Evolutionary conservation across 257 asterid genomes (phyloP).

Genomic region (Nyctanthes arbortristis): DNA sequence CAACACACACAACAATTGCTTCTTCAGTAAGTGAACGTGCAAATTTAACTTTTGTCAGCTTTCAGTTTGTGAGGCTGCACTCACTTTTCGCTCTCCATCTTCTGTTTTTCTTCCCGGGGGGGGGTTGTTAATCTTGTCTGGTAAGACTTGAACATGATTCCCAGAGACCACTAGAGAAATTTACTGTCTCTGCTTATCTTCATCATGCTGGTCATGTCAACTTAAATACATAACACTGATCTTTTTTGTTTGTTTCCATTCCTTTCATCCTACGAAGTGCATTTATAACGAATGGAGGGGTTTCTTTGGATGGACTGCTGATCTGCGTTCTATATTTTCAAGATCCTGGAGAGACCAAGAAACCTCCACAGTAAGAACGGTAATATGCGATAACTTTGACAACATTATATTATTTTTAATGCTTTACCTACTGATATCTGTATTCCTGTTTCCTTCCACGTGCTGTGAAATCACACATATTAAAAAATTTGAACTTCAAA

Average conservation of each 20-base stretch:
- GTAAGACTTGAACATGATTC: not conserved
- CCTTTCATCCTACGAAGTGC: constrained; percentile 45
- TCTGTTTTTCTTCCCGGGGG: not conserved
- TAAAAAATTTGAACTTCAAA: not conserved
- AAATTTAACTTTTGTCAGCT: not conserved
- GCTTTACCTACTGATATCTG: not conserved
- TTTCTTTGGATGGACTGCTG: constrained; percentile 70
- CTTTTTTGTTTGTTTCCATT: not conserved
- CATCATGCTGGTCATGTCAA: not conserved
- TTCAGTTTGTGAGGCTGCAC: not conserved
- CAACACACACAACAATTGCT: not conserved
- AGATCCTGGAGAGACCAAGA: constrained; percentile 60
- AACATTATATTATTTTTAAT: not conserved
- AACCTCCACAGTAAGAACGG: constrained; percentile 61
- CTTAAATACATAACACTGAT: not conserved
- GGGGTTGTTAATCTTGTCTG: not conserved
- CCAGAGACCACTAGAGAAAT: not conserved
- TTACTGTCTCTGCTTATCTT: not conserved
- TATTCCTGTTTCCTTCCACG: not conserved
- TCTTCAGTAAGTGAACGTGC: not conserved
- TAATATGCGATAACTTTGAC: constrained; percentile 25
- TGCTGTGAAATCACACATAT: not conserved
- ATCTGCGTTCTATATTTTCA: constrained; percentile 58
- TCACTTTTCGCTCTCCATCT: not conserved
- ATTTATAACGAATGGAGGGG: constrained; percentile 89